Base-by-base conservation (phyloP, 83 land plant genomes). In the Diphasiastrum complanatum region DNA sequence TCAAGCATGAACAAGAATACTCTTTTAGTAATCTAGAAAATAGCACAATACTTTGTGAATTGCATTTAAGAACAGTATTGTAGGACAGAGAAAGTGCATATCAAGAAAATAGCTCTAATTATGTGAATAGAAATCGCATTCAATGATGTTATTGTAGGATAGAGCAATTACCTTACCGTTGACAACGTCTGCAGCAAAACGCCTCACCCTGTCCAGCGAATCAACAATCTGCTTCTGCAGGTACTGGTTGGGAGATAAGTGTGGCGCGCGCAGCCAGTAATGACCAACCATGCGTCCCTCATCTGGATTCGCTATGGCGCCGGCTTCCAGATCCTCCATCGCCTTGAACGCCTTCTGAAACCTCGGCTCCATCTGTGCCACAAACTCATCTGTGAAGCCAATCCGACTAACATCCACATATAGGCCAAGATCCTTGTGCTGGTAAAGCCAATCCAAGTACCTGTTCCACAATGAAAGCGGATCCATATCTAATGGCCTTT, bases 221-320 rank as follows among this genome's bases (percentile, higher is more conserved):
- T 32, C 76, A 47, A 79, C 83, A 56, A 91, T 91, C 79, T 82
- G 85, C 71, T 38, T 20, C 77, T 27, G 74, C 37, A 91, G 61
- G 23, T 53, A 64, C 37, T 78, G 30, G n/a, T 70, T 91, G 0
- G 97, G 97, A 23, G 97, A 85, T 14, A 78, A 68, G 41, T 65
- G 40, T 6, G 97, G 36, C 25, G 78, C 80, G 63, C 97, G 70
- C 20, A 91, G 75, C 97, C 97, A 91, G 65, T 91, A 91, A 58
- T 91, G 97, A 2, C 97, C 97, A 12, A 91, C 97, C 97, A 87
- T 91, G n/a, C 97, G 61, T 0, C 79, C 70, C 67, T 91, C 97
- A 35, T 91, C 97, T 1, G 97, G 97, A 43, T 91, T 91, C 11
- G 97, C 83, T 27, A 91, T 91, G 4, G 90, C 78, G 4, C 97